These are phyloP conservation scores for Rubus idaeus DNA, from an alignment of 306 rosid species.

Conservation along the genomic window DNA sequence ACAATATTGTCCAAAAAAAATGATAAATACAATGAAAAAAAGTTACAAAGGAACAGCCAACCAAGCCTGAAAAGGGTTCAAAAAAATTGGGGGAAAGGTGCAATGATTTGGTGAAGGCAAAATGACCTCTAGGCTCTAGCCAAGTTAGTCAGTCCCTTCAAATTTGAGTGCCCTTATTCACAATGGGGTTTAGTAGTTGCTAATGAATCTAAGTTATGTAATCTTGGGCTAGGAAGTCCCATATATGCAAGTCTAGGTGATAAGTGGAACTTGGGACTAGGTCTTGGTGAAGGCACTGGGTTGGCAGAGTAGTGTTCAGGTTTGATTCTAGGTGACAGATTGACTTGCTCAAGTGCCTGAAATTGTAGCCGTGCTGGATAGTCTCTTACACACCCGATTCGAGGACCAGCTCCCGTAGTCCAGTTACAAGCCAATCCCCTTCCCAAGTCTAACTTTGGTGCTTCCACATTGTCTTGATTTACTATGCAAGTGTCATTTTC, in stretches of 20 bases:
- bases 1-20: too few relatives aligned
- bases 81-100: background rate
- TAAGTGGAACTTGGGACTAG: conserved; percentile 59
- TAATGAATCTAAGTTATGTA: background rate
- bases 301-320: conserved; percentile 22
- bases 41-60: background rate
- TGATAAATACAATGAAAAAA: background rate
- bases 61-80: background rate
- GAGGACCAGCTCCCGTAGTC: conserved; percentile 59
- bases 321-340: conserved; percentile 57
- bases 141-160: conserved; percentile 19
- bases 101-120: too few relatives aligned
- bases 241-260: conserved; percentile 64
- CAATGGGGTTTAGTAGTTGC: background rate
- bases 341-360: conserved; percentile 70
- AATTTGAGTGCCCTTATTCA: background rate
- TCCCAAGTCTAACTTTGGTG: conserved; percentile 25
- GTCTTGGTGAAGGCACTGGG: conserved; percentile 78
- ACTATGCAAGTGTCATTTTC: conserved; percentile 10
- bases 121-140: conserved; percentile 1
- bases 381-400: conserved; percentile 64
- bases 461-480: conserved; percentile 26
- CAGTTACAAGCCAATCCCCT: conserved; percentile 49
- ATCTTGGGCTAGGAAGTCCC: conserved; percentile 60
- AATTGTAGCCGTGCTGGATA: conserved; percentile 66